Base-by-base conservation (phyloP, 768 basidiomycete species). In the Mycena metata region DNA sequence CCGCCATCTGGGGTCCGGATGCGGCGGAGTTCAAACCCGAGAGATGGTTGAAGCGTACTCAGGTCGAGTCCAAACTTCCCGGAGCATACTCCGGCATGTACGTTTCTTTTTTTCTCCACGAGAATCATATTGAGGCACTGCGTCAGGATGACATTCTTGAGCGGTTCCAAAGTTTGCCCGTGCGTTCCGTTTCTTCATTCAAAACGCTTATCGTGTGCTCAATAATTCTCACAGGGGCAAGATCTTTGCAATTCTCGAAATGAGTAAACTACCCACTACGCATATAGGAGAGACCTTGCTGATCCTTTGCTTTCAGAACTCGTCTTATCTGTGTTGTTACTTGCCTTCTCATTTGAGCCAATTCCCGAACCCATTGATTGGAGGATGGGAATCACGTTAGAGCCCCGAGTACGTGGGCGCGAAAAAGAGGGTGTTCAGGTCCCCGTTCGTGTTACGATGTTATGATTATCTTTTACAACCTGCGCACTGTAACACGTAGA, bases 21-120 rank as follows among this genome's bases (percentile, higher is more conserved):
- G 82, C 83, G 2, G 43, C 76, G 16, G 82, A 85, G 65, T 86
- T 84, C 80, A 86, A 83, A 54, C 86, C 85, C 0, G 85, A 86
- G 65, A 74, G 86, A 21, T 88, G 87, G 86, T 72, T 86, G 5
- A 73, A 73, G 2, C 74, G 65, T 39, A 67, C 76, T 23, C 76
- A 73, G 36, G 41, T 47, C n/a, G 63, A 46, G 21, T 26, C 42
- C 1, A 66, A 61, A 23, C 72, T 72, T 2, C 70, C 76, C 15
- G 78, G 76, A 15, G 60, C 72, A 21, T 64, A 58, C 43, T 66
- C 57, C 8, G 64, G 57, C 23, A 58, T 59, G 64, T 59, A 33
- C 21, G 57, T 42, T 11, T 21, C 11, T 23, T 1, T 4, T 70
- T 84, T 11, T 85, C 83, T 67, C 84, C 1, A 79, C 83, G 59